A percentile compares a stretch with the other conserved stretches of the same genome.
Conservation (phyloP, 192 early-diverging fungal genomes). For the Obelidium mucronatum region DNA sequence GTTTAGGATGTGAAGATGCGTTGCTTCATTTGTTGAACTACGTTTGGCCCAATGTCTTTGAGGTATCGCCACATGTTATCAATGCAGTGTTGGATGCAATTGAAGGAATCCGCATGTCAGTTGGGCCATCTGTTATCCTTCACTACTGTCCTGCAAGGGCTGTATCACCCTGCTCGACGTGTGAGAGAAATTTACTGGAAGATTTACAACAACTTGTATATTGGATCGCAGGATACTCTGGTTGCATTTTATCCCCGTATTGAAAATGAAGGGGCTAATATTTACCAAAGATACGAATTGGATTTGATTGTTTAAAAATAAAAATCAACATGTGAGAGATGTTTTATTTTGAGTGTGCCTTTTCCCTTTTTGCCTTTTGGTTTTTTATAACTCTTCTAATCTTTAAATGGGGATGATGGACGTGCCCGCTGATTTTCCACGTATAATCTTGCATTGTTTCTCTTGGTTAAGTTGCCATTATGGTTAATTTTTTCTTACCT, state of each 20-base stretch:
- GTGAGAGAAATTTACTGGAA: constrained; percentile 99
- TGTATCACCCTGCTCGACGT: constrained; percentile 96
- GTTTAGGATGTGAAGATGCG: constrained; percentile 91
- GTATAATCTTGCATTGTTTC: no score
- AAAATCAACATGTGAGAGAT: no score
- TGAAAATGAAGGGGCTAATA: constrained; percentile 80
- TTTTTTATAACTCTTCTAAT: no score
- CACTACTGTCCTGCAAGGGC: constrained; percentile 91
- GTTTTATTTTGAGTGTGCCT: no score
- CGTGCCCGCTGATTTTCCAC: no score
- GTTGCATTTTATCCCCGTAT: constrained; percentile 93
- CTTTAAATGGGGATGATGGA: no score
- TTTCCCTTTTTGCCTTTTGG: no score
- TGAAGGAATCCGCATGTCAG: constrained; percentile 88
- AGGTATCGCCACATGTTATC: constrained; percentile 92
- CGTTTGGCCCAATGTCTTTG: constrained; percentile 99
- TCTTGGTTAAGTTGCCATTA: no score
- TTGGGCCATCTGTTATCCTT: constrained; percentile 85
- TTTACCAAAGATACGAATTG: constrained; percentile 83
- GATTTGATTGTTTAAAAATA: constrained; percentile 56
- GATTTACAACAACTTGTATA: constrained; percentile 96
- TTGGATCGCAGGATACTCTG: constrained; percentile 87
- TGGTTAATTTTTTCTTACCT: no score
- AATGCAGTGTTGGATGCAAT: constrained; percentile 98
- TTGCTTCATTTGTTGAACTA: constrained; percentile 93